Base-by-base conservation (phyloP, 257 asterid species). In the Nicotiana noctiflora region DNA sequence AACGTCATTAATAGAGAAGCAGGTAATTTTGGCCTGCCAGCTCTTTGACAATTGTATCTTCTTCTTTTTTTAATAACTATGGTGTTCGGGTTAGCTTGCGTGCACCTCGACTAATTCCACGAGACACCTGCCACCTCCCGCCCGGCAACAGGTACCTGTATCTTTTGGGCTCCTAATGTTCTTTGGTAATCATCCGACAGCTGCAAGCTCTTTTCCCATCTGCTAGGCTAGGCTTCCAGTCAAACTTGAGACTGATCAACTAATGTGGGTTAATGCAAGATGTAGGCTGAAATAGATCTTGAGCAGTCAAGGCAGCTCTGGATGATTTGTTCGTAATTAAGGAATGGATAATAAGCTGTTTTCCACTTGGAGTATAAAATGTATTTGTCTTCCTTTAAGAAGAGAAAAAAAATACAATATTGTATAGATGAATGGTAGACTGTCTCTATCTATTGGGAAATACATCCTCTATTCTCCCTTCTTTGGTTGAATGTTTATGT, bases 1-100 rank as follows among this genome's bases (percentile, higher is more conserved):
- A 61, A 72, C 95, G 27, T 87, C 85, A 37, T 83, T 96, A 62
- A 82, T 94, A 65, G 99, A 92, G 76, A 96, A 92, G 75, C 98
- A 94, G 99, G 99, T 96, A 92, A 52, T 79, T 27, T 8, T 60
- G 25, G 66, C 63, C 10, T 49, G 44, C 79, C 55, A 19, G 53
- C 34, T 79, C 65, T 49, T 40, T 72, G 15, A 46, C 49, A 23
- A 72, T 46, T 46, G 23, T 32, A 72, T 40, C 34, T 31, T 31
- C 34, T 31, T 31, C 40, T 34, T 34, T 6, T 34, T 40, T 6
- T 40, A 1, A 40, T 37, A 37, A 37, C 44, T 37, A 8, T 37
- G 44, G 44, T 37, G 44, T 37, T 8, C 44, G 44, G 9, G 8
- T 8, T 37, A 37, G 44, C 46, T 40, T 40, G 46, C 46, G 46